Evolutionary conservation across 352 stramenopile genomes (phyloP), one percentile per base, ranked within the genome.

Genomic region (Blastocystis sp.): DNA sequence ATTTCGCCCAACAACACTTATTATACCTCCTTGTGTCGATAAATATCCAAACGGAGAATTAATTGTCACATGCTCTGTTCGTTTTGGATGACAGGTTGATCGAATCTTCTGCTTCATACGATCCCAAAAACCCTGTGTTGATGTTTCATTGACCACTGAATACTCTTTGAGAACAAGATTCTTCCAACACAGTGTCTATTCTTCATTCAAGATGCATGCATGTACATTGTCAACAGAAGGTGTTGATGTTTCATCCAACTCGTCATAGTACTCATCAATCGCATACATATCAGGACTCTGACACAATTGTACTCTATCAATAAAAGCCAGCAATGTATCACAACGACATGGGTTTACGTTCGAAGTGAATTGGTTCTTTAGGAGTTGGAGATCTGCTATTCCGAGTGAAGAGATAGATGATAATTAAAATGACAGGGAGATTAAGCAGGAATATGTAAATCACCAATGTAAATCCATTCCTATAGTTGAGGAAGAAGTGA

Each of bases 251-350:
- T 49, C n/a, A 24, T 59, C 67, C n/a, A 80, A 29, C 43, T 80
- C 67, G 27, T 80, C 67, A 21, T 49, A 58, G 32, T 80, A 80
- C 67, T 80, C 67, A 27, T 80, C 67, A 52, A 80, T 80, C 1
- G 67, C 67, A 32, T 58, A 80, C 24, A 80, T 24, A n/a, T 58
- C n/a, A 29, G 67, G 24, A 32, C 42, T 54, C 42, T 80, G 32
- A 39, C 67, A 80, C 9, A 80, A 29, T 9, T 39, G 46, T 4
- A 61, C 67, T 6, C 67, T 80, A 19, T 4, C 14, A 9, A 2
- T n/a, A 7, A 61, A n/a, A 75, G 9, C 46, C 1, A 46, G 0
- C 2, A 3, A 39, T 35, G 14, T 4, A 80, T 29, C 7, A n/a
- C 6, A n/a, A 80, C 67, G 67, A 80, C 32, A 49, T n/a, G 67